phyloP scores from a whole-genome alignment of 768 basidiomycete genomes.

The Pisolithus albus region DNA sequence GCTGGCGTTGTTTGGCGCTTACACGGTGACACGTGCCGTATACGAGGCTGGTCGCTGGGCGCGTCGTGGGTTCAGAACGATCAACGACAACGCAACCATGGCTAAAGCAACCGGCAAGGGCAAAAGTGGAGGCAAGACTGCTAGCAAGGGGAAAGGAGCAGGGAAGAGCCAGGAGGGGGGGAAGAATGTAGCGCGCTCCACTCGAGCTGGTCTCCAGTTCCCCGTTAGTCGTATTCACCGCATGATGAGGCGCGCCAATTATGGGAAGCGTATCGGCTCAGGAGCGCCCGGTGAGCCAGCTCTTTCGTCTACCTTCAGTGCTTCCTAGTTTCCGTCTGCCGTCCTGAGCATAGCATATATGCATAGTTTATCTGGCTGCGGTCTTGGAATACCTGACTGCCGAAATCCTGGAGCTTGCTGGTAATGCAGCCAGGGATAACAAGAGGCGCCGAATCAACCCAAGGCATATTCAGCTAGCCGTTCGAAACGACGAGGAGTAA shows the following conservation, averaged over 20 bases:
- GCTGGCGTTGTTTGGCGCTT: slow-evolving; percentile 22
- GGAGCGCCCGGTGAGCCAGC: slow-evolving; percentile 69
- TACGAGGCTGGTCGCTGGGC: too few species aligned
- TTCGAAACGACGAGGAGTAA: slow-evolving; percentile 89
- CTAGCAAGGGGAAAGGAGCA: slow-evolving; percentile 43
- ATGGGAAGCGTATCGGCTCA: slow-evolving; percentile 80
- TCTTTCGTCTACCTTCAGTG: background rate
- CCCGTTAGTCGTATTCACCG: slow-evolving; percentile 91
- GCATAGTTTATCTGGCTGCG: slow-evolving; percentile 79
- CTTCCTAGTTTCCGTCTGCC: background rate
- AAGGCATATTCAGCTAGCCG: slow-evolving; percentile 89
- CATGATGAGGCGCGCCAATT: slow-evolving; percentile 80
- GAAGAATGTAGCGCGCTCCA: slow-evolving; percentile 65
- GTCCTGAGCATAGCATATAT: background rate
- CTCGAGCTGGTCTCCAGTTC: slow-evolving; percentile 75
- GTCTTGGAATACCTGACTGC: slow-evolving; percentile 91
- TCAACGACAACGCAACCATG: slow-evolving; percentile 18
- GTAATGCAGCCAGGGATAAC: slow-evolving; percentile 85
- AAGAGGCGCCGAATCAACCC: slow-evolving; percentile 96
- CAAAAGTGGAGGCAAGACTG: slow-evolving; percentile 19
- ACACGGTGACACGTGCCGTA: background rate
- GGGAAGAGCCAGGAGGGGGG: slow-evolving; percentile 34
- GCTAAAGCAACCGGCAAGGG: slow-evolving; percentile 21
- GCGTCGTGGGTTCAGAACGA: slow-evolving; percentile 9
- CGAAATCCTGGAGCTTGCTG: slow-evolving; percentile 90